These are phyloP conservation scores for Lachnellula subtilissima DNA, from an alignment of 2,329 filamentous ascomycete genomes.

Conservation along the genomic window DNA sequence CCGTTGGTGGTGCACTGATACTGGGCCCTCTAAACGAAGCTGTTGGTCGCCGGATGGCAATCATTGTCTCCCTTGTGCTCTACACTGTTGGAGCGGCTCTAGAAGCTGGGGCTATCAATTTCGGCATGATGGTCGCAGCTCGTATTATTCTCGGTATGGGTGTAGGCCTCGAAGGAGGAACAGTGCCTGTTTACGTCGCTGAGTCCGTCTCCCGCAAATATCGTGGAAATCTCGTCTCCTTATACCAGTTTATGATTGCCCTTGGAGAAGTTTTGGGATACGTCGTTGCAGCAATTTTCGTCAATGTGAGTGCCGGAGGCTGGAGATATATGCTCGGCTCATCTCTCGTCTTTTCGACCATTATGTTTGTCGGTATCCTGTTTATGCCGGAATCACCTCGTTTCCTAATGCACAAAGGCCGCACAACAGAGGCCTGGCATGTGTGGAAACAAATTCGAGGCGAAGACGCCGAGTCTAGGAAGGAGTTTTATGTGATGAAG, in stretches of 20 bases:
- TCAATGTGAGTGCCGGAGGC: constrained; percentile 58
- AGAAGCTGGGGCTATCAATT: constrained; percentile 63
- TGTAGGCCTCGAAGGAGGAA: constrained; percentile 69
- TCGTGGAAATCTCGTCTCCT: constrained; percentile 66
- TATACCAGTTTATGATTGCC: constrained; percentile 74
- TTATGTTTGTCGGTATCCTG: constrained; percentile 59
- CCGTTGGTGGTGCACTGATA: constrained; percentile 64
- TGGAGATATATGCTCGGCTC: constrained; percentile 73
- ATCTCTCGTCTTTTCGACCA: constrained; percentile 64
- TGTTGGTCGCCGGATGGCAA: constrained; percentile 62
- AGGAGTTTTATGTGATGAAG: constrained; percentile 71
- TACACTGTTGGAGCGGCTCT: constrained; percentile 67
- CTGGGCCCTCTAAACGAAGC: constrained; percentile 64
- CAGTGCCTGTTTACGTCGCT: constrained; percentile 69
- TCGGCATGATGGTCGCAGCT: constrained; percentile 65
- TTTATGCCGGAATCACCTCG: constrained; percentile 68
- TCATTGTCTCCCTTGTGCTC: constrained; percentile 63
- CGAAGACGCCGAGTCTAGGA: constrained; percentile 50
- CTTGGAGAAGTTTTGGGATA: constrained; percentile 71
- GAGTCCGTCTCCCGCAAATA: constrained; percentile 64
- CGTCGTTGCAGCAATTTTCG: constrained; percentile 67
- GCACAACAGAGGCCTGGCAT: constrained; percentile 54
- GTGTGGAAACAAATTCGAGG: constrained; percentile 72
- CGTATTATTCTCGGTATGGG: constrained; percentile 66
- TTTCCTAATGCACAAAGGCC: constrained; percentile 65